Evolutionary conservation across 352 stramenopile genomes (phyloP).

Genomic region (Elongisporangium anandrum): DNA sequence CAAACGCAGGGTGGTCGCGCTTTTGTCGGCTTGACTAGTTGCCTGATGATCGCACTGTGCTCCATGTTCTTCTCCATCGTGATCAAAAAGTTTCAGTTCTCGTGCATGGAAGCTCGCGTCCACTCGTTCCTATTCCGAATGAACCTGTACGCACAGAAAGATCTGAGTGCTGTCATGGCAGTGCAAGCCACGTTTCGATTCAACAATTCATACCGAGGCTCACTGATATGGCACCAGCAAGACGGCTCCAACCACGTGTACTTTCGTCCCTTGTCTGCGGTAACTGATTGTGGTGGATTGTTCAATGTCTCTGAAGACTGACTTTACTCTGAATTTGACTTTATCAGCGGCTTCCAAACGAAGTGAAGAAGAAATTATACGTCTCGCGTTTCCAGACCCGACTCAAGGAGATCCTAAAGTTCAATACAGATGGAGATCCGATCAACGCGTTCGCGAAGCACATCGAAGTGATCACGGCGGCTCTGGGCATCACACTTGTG

Average conservation of each 20-base stretch:
- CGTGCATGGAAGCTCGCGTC: conserved; percentile 54
- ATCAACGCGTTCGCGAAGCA: conserved; percentile 70
- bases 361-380: conserved; percentile 77
- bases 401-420: conserved; percentile 72
- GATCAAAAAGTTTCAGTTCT: conserved; percentile 63
- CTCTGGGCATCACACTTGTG: conserved; percentile 47
- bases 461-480: conserved; percentile 65
- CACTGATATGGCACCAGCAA: conserved; percentile 68
- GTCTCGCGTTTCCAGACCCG: conserved; percentile 53
- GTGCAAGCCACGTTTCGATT: conserved; percentile 66
- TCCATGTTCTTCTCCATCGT: conserved; percentile 53
- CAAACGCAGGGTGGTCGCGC: conserved; percentile 18
- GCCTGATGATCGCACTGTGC: conserved; percentile 26
- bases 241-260: conserved; percentile 35
- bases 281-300: conserved; percentile 6
- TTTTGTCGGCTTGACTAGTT: conserved; percentile 26
- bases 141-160: conserved; percentile 57
- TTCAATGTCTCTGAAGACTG: too few species aligned
- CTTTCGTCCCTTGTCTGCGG: conserved; percentile 45
- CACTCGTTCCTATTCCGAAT: conserved; percentile 65
- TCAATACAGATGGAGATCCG: conserved; percentile 66
- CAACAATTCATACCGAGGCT: conserved; percentile 59
- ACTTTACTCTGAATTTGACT: neutral
- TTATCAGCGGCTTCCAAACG: conserved; percentile 51
- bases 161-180: conserved; percentile 57